Evolutionary conservation across 2,329 filamentous ascomycete species (phyloP).

Genomic region (Fusarium luffae): DNA sequence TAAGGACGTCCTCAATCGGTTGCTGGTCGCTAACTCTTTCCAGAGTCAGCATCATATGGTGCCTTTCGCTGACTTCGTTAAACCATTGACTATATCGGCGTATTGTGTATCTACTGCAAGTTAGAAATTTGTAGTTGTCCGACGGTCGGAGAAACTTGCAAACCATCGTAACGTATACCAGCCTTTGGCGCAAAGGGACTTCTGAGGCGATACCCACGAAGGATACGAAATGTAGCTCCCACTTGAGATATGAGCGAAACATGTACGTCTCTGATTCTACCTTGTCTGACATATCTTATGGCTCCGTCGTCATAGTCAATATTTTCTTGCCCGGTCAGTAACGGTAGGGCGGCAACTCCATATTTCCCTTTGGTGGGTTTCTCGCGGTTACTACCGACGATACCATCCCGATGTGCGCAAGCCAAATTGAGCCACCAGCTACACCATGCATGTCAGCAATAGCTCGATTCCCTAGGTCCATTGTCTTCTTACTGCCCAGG

Average conservation of each 20-base stretch:
- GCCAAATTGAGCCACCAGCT: constrained; percentile 70
- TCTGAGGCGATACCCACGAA: constrained; percentile 62
- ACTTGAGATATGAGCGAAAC: constrained; percentile 61
- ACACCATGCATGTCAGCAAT: constrained; percentile 33
- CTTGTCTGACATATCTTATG: constrained; percentile 59
- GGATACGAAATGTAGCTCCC: constrained; percentile 62
- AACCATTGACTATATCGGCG: constrained; percentile 57
- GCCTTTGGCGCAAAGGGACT: constrained; percentile 63
- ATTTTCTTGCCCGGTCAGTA: constrained; percentile 64
- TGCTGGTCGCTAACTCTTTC: constrained; percentile 57
- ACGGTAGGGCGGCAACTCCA: constrained; percentile 59
- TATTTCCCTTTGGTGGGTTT: constrained; percentile 59
- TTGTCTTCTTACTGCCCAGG: constrained; percentile 60
- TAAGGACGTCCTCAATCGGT: constrained; percentile 55
- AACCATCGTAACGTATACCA: constrained; percentile 67
- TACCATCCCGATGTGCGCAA: constrained; percentile 66
- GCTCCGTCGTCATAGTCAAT: constrained; percentile 45
- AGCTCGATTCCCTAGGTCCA: not conserved
- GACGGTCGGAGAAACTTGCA: constrained; percentile 53
- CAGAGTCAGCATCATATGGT: constrained; percentile 59
- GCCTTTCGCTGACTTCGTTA: constrained; percentile 47
- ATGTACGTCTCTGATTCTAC: constrained; percentile 58
- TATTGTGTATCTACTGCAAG: constrained; percentile 58
- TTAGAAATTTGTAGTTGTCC: constrained; percentile 6
- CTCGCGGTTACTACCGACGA: constrained; percentile 59